These are phyloP conservation scores for Seminavis robusta DNA, from an alignment of 108 stramenopile species.

Conservation along the genomic window DNA sequence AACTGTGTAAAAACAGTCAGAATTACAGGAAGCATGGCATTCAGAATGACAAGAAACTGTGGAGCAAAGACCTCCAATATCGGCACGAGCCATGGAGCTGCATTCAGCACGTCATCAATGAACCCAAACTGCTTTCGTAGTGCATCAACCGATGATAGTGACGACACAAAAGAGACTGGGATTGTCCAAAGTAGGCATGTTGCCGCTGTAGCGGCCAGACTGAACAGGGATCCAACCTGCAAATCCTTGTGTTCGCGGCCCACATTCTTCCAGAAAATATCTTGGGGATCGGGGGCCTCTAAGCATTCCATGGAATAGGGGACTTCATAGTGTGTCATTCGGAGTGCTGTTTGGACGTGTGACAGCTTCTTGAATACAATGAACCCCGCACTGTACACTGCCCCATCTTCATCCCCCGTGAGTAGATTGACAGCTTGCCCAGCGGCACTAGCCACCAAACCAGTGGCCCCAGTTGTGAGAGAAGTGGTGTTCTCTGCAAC, in stretches of 20 bases:
- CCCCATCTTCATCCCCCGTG: too few relatives aligned
- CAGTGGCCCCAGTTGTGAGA: too few relatives aligned
- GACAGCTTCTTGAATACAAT: slow-evolving; percentile 36
- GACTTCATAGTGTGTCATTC: slow-evolving; percentile 37
- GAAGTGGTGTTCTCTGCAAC: too few relatives aligned
- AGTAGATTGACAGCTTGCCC: too few relatives aligned
- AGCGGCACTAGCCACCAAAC: too few relatives aligned
- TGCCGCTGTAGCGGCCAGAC: slow-evolving; percentile 18
- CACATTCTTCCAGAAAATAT: slow-evolving; percentile 39
- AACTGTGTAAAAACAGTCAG: slow-evolving; percentile 16
- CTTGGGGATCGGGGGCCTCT: slow-evolving; percentile 39
- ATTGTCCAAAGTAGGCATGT: slow-evolving; percentile 49
- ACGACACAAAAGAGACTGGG: slow-evolving; percentile 41
- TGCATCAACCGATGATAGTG: slow-evolving; percentile 26
- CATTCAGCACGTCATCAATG: slow-evolving; percentile 21
- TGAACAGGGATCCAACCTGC: slow-evolving; percentile 30
- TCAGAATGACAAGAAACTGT: slow-evolving; percentile 32
- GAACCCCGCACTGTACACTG: slow-evolving; percentile 38
- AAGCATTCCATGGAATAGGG: slow-evolving; percentile 41
- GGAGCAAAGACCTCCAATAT: slow-evolving; percentile 35
- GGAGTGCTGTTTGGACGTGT: slow-evolving; percentile 28
- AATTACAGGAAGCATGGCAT: slow-evolving; percentile 29
- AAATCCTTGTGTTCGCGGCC: slow-evolving; percentile 23
- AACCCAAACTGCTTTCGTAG: slow-evolving; percentile 27
- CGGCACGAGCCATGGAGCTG: slow-evolving; percentile 17